Conservation (phyloP, 768 basidiomycete genomes). For the Phanerochaete sordida region DNA sequence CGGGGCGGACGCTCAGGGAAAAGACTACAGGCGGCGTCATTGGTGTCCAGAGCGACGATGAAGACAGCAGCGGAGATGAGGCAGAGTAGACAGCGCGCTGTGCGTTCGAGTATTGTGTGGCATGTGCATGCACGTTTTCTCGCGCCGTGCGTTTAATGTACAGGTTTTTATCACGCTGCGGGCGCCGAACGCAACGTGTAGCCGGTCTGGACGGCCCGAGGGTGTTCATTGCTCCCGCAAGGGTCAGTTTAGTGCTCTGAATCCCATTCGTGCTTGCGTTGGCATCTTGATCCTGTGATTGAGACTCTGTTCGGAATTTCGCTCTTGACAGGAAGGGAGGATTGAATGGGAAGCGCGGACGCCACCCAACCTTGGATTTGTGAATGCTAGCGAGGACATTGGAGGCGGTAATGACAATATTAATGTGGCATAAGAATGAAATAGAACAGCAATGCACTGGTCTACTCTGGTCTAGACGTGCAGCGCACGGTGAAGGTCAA, state of each 20-base stretch:
- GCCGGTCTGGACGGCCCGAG: background rate
- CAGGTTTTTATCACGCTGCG: background rate
- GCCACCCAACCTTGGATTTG: background rate
- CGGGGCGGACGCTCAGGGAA: slow-evolving; percentile 66
- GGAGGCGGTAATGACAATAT: background rate
- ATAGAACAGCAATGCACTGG: background rate
- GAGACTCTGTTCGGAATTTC: background rate
- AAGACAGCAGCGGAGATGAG: slow-evolving; percentile 56
- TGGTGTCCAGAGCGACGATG: slow-evolving; percentile 66
- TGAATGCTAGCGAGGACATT: background rate
- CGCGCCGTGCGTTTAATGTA: background rate
- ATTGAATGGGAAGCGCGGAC: background rate
- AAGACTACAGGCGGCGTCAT: slow-evolving; percentile 64
- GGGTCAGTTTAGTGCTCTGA: background rate
- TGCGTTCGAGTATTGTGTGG: background rate
- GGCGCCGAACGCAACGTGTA: background rate
- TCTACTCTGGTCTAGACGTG: background rate
- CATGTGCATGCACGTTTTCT: background rate
- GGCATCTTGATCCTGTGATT: background rate
- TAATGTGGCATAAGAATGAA: background rate
- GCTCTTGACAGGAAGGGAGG: background rate
- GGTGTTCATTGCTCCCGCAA: background rate
- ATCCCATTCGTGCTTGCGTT: background rate
- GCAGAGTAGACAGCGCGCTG: slow-evolving; percentile 16
- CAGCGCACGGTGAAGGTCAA: background rate